Percentiles rank a stretch among this genome's conserved stretches.
Conservation (phyloP, 2,329 filamentous ascomycete species). For the Rutstroemia sydowiana region DNA sequence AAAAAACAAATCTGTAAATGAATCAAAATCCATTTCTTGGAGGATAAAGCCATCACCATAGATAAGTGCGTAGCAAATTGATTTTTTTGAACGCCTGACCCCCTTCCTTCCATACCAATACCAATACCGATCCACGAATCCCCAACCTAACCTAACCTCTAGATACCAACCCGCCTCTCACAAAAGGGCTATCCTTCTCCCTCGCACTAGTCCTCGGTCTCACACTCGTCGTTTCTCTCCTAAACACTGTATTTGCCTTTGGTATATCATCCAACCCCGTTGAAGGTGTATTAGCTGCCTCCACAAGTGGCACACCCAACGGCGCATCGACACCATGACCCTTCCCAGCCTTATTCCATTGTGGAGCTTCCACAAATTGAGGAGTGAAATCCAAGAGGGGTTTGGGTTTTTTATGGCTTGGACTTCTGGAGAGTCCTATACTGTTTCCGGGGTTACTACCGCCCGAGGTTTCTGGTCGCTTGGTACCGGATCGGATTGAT, state of each 20-base stretch:
- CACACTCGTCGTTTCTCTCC: constrained; percentile 16
- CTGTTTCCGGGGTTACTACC: neutral
- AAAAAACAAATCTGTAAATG: no score
- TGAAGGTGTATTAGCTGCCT: constrained; percentile 33
- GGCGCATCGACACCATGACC: constrained; percentile 41
- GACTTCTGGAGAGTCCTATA: neutral
- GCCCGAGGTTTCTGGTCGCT: constrained; percentile 5
- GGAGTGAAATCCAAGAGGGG: constrained; percentile 64
- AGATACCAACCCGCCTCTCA: neutral
- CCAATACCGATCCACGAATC: neutral
- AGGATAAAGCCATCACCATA: no score
- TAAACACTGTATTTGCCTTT: constrained; percentile 19
- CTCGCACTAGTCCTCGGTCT: constrained; percentile 10
- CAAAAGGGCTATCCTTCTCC: constrained; percentile 5
- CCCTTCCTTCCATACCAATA: neutral
- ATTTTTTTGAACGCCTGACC: no score
- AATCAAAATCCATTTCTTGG: no score
- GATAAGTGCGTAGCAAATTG: no score
- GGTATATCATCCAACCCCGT: constrained; percentile 14
- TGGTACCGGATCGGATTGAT: constrained; percentile 17
- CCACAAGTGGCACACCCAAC: constrained; percentile 39
- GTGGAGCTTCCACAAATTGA: constrained; percentile 55
- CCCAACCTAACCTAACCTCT: neutral
- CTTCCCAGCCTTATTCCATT: constrained; percentile 46
- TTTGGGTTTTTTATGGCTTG: constrained; percentile 30